phyloP scores from a whole-genome alignment of 805 yeast genomes.

The Yamadazyma paraphyllophila region DNA sequence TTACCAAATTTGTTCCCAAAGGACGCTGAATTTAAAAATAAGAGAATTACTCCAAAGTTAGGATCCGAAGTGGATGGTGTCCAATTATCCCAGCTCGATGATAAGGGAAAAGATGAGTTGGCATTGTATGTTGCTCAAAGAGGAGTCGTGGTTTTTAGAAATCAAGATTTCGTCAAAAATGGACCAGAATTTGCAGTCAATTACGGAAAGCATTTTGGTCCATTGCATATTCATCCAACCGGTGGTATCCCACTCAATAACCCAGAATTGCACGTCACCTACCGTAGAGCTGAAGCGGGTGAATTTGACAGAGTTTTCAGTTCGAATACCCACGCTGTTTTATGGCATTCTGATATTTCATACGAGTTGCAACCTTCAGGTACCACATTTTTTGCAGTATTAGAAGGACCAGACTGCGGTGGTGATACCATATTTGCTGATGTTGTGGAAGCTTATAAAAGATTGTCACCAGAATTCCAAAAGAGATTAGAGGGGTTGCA shows the following conservation, averaged over 20 bases:
- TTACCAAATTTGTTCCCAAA: conserved; percentile 22
- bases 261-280: conserved; percentile 36
- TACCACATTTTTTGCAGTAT: conserved; percentile 31
- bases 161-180: conserved; percentile 30
- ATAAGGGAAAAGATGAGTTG: conserved; percentile 31
- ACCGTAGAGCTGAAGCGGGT: conserved; percentile 28
- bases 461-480: conserved; percentile 36
- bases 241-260: conserved; percentile 23
- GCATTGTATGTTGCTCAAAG: conserved; percentile 31
- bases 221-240: conserved; percentile 22
- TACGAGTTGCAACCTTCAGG: conserved; percentile 38
- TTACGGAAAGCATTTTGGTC: conserved; percentile 19
- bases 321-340: conserved; percentile 28
- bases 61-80: conserved; percentile 30
- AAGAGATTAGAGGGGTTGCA: conserved; percentile 31
- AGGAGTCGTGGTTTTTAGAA: conserved; percentile 33
- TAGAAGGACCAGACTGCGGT: conserved; percentile 36
- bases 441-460: conserved; percentile 35
- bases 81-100: conserved; percentile 27
- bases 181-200: conserved; percentile 44
- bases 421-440: conserved; percentile 40
- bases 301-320: conserved; percentile 28
- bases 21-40: conserved; percentile 12
- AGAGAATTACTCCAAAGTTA: conserved; percentile 30
- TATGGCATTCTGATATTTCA: conserved; percentile 38